These are phyloP conservation scores for Castanospermum australe DNA, from an alignment of 306 rosid species.

Conservation along the genomic window DNA sequence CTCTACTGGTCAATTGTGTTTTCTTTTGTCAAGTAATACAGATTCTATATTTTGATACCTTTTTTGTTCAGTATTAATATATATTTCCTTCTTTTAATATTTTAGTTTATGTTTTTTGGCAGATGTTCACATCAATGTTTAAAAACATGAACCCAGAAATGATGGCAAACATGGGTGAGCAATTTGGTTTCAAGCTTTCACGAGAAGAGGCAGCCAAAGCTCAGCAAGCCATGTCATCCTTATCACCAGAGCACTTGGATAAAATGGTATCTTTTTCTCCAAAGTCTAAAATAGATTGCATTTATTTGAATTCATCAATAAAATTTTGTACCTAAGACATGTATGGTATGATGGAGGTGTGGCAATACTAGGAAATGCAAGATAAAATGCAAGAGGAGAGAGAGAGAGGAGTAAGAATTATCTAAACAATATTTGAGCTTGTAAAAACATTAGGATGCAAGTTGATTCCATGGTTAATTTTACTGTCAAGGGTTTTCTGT, in stretches of 20 bases:
- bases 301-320: constrained; percentile 2
- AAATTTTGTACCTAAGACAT: background rate
- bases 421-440: background rate
- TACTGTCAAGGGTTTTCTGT: background rate
- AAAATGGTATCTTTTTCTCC: constrained; percentile 64
- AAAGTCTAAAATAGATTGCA: background rate
- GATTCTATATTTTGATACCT: background rate
- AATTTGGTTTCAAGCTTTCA: constrained; percentile 86
- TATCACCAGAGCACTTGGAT: constrained; percentile 82
- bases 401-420: background rate
- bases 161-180: constrained; percentile 97
- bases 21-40: background rate
- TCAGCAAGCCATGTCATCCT: constrained; percentile 85
- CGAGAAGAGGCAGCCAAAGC: constrained; percentile 86
- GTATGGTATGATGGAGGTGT: background rate
- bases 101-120: constrained; percentile 36
- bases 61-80: background rate
- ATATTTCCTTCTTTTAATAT: background rate
- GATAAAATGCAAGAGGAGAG: background rate
- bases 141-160: constrained; percentile 94
- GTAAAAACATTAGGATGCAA: constrained; percentile 14
- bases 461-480: background rate
- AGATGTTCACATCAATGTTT: constrained; percentile 93
- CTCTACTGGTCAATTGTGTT: background rate
- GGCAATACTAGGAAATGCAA: background rate